phyloP scores from a whole-genome alignment of 2,329 filamentous ascomycete species.

The Epichloe sylvatica region DNA sequence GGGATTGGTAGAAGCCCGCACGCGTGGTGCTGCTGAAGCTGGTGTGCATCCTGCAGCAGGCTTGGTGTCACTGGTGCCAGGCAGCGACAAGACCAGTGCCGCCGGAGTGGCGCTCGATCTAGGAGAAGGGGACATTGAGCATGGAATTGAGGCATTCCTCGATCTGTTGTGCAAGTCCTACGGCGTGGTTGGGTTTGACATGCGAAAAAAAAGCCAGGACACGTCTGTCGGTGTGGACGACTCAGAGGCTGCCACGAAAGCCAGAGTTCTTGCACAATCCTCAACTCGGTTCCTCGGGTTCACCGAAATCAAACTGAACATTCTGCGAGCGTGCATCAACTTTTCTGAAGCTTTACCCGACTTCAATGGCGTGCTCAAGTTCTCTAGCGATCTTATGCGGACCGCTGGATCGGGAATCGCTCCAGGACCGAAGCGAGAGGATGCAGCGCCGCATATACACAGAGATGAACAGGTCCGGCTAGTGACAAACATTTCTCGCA shows the following conservation, averaged over 20 bases:
- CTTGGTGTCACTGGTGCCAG: constrained; percentile 54
- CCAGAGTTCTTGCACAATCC: constrained; percentile 46
- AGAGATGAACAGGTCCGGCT: constrained; percentile 76
- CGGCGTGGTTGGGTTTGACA: constrained; percentile 43
- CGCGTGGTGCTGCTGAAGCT: constrained; percentile 86
- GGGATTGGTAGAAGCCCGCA: constrained; percentile 78
- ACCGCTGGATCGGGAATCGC: constrained; percentile 71
- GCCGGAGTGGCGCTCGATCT: constrained; percentile 42
- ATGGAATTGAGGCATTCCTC: constrained; percentile 50
- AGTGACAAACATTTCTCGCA: constrained; percentile 75
- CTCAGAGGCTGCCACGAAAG: constrained; percentile 37
- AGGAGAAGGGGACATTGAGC: constrained; percentile 49
- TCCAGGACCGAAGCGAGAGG: constrained; percentile 52
- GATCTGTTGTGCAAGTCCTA: constrained; percentile 48
- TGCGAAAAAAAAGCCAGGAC: constrained; percentile 14
- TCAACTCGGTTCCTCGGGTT: constrained; percentile 59
- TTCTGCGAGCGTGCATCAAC: constrained; percentile 79
- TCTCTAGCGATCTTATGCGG: constrained; percentile 70
- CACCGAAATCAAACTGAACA: constrained; percentile 65
- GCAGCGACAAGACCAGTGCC: constrained; percentile 34
- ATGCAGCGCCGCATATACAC: constrained; percentile 55
- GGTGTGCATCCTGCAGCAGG: constrained; percentile 90
- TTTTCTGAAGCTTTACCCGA: constrained; percentile 90
- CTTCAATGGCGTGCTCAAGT: constrained; percentile 76
- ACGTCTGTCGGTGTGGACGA: constrained; percentile 22